Percentiles rank a stretch among this genome's conserved stretches.
Evolutionary conservation across 805 yeast genomes (phyloP).

Genomic region (Saccharomycopsis capsularis): DNA sequence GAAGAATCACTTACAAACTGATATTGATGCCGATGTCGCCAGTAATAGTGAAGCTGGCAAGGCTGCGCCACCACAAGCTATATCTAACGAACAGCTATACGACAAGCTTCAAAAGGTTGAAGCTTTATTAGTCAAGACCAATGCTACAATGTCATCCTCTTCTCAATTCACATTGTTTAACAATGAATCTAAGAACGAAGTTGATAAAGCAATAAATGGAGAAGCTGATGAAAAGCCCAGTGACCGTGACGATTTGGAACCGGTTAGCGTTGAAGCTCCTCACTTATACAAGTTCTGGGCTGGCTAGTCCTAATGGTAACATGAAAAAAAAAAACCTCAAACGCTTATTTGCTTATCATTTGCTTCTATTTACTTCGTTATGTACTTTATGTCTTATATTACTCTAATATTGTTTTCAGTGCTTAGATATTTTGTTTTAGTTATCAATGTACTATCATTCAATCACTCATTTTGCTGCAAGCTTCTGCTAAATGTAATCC

Average conservation of each 20-base stretch:
- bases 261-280: slow-evolving; percentile 55
- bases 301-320: slow-evolving; percentile 40
- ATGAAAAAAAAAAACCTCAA: too few relatives aligned
- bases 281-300: slow-evolving; percentile 63
- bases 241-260: slow-evolving; percentile 38
- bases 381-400: too few relatives aligned
- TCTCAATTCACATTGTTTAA: slow-evolving; percentile 14
- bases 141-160: neutral
- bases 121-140: slow-evolving; percentile 8
- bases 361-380: too few relatives aligned
- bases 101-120: slow-evolving; percentile 5
- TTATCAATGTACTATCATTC: too few relatives aligned
- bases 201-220: neutral
- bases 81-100: neutral
- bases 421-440: too few relatives aligned
- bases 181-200: slow-evolving; percentile 7
- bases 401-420: too few relatives aligned
- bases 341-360: too few relatives aligned
- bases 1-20: slow-evolving; percentile 16
- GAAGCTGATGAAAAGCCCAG: slow-evolving; percentile 22
- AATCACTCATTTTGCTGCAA: too few relatives aligned
- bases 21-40: neutral
- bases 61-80: slow-evolving; percentile 6
- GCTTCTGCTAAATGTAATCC: too few relatives aligned
- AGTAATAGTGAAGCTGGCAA: neutral